Percentiles rank a stretch among this genome's conserved stretches.
These are phyloP conservation scores for Coniochaeta sp. DNA, from an alignment of 2,329 filamentous ascomycete genomes.

Conservation along the genomic window DNA sequence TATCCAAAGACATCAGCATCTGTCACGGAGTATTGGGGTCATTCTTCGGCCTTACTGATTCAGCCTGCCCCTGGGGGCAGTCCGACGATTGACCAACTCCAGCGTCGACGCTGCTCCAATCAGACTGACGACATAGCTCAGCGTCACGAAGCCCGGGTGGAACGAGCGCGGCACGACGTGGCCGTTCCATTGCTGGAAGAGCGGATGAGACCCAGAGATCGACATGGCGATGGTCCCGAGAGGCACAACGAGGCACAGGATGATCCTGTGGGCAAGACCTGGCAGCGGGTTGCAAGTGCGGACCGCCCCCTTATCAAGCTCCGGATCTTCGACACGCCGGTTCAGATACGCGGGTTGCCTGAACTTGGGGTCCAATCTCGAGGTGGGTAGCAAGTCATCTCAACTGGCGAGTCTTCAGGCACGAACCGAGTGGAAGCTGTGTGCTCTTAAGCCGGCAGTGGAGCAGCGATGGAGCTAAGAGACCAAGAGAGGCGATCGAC, in stretches of 20 bases:
- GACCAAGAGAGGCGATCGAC: neutral
- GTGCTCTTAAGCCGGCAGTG: neutral
- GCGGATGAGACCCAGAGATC: slow-evolving; percentile 12
- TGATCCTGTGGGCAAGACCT: neutral
- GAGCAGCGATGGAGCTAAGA: neutral
- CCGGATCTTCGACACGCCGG: neutral
- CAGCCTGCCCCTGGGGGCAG: slow-evolving; percentile 57
- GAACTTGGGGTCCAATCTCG: neutral
- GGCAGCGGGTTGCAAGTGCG: neutral
- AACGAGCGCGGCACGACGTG: slow-evolving; percentile 41
- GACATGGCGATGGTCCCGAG: slow-evolving; percentile 13
- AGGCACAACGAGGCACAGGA: neutral
- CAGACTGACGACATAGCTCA: slow-evolving; percentile 71
- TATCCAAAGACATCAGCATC: slow-evolving; percentile 17
- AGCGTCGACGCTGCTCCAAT: slow-evolving; percentile 73
- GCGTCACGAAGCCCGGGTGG: slow-evolving; percentile 55
- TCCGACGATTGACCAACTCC: slow-evolving; percentile 72
- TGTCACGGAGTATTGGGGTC: neutral
- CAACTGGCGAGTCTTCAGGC: neutral
- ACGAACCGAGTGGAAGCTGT: neutral
- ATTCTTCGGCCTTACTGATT: slow-evolving; percentile 51
- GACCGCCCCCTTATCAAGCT: neutral
- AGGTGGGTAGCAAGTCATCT: neutral
- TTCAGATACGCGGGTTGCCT: neutral
- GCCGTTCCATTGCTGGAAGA: slow-evolving; percentile 33